Conservation (phyloP, 169 alveolate species). For the Theileria sp. region DNA sequence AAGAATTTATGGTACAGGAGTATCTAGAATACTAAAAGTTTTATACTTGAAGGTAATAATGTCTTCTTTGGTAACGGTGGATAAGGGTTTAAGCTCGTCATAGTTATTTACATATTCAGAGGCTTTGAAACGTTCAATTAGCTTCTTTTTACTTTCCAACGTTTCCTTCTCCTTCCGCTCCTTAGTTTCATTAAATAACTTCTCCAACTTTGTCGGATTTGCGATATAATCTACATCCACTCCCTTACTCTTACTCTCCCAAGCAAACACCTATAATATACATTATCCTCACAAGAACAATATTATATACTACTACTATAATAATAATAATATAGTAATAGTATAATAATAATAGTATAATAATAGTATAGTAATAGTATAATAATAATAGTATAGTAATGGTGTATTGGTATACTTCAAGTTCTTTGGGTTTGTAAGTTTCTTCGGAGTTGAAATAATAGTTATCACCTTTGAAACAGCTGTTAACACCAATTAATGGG, state of each 20-base stretch:
- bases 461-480: slow-evolving; percentile 87
- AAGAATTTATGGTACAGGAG: background rate
- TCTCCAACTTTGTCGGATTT: slow-evolving; percentile 82
- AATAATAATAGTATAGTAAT: background rate
- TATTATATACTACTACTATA: too few relatives aligned
- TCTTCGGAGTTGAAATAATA: slow-evolving; percentile 79
- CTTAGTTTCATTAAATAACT: slow-evolving; percentile 69
- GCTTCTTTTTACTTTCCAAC: slow-evolving; percentile 8
- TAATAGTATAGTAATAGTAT: too few relatives aligned
- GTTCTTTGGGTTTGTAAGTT: slow-evolving; percentile 71
- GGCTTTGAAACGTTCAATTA: slow-evolving; percentile 29
- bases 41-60: slow-evolving; percentile 11
- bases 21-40: too few relatives aligned
- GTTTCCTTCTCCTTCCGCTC: slow-evolving; percentile 52
- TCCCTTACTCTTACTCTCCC: slow-evolving; percentile 87
- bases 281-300: background rate
- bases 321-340: background rate
- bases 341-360: too few relatives aligned
- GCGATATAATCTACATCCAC: slow-evolving; percentile 79
- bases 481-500: slow-evolving; percentile 76
- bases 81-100: slow-evolving; percentile 12
- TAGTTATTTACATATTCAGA: slow-evolving; percentile 18
- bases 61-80: slow-evolving; percentile 12
- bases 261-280: slow-evolving; percentile 75
- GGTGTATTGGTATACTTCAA: slow-evolving; percentile 54